Percentiles rank a stretch among this genome's conserved stretches.
Evolutionary conservation across 139 green algal species (phyloP).

Genomic region (Mesostigma viride): DNA sequence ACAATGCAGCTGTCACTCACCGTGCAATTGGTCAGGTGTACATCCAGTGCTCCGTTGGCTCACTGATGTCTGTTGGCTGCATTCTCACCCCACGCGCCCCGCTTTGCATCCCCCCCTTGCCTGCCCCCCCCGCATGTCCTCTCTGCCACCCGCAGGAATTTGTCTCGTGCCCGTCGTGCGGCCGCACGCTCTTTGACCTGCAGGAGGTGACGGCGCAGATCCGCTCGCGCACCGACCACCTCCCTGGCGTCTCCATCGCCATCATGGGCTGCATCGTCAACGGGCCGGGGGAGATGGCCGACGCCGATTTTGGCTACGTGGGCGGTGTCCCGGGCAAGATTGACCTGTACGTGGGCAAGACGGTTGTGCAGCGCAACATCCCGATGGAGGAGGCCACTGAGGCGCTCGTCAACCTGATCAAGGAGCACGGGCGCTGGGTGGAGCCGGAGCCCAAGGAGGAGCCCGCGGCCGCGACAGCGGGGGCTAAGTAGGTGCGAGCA

Average conservation of each 20-base stretch:
- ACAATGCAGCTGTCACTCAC: no score
- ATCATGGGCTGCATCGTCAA: slow-evolving; percentile 99
- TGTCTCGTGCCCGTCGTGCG: slow-evolving; percentile 91
- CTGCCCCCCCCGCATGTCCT: no score
- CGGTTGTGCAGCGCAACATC: slow-evolving; percentile 69
- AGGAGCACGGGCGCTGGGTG: slow-evolving; percentile 83
- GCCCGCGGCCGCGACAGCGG: no score
- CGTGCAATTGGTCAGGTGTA: no score
- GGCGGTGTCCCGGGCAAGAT: slow-evolving; percentile 73
- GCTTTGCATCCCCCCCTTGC: no score
- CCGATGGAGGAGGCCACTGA: slow-evolving; percentile 72
- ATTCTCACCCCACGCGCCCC: no score
- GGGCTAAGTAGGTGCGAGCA: no score
- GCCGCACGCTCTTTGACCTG: slow-evolving; percentile 95
- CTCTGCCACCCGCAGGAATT: slow-evolving; percentile 66
- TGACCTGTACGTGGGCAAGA: slow-evolving; percentile 98
- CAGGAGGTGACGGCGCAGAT: slow-evolving; percentile 97
- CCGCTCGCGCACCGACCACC: slow-evolving; percentile 75
- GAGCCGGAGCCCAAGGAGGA: slow-evolving; percentile 56
- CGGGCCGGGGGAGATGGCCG: slow-evolving; percentile 96
- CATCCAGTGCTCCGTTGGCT: no score
- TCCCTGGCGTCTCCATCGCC: slow-evolving; percentile 78
- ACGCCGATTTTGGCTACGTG: slow-evolving; percentile 89
- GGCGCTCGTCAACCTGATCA: slow-evolving; percentile 92
- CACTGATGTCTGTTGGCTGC: no score